Conservation (phyloP, 176 grass and related monocot genomes). For the Raddia guianensis region DNA sequence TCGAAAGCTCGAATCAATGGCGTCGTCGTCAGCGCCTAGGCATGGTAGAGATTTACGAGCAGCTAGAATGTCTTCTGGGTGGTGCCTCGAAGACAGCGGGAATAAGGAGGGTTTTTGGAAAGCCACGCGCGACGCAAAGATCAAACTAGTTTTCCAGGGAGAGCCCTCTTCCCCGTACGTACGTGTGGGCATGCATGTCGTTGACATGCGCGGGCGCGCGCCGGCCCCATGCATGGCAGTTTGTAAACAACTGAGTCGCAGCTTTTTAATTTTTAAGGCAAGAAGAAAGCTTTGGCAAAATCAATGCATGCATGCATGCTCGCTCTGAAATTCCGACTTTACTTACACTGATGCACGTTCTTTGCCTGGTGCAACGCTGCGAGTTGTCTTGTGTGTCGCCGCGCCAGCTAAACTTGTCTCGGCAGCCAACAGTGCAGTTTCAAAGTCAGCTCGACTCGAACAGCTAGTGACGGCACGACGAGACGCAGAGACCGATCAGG, state of each 20-base stretch:
- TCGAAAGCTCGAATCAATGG: background rate
- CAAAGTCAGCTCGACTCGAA: no score
- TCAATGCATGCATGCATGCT: background rate
- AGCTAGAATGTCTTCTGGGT: background rate
- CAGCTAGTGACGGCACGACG: no score
- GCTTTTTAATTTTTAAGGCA: background rate
- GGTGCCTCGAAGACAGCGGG: constrained; percentile 49
- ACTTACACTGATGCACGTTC: background rate
- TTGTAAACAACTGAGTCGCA: constrained; percentile 38
- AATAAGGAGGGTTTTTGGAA: constrained; percentile 45
- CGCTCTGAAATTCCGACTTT: background rate
- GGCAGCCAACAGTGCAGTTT: no score
- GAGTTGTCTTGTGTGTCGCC: no score
- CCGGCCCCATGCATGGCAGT: constrained; percentile 29
- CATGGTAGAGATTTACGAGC: no score
- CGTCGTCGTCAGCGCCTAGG: no score
- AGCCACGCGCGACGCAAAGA: constrained; percentile 22
- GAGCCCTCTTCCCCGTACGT: constrained; percentile 2
- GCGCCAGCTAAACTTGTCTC: no score
- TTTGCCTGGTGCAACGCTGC: no score
- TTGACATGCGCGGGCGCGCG: constrained; percentile 47
- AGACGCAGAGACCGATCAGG: no score
- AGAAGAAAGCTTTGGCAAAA: background rate
- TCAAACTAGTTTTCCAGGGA: background rate
- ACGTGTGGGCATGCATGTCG: constrained; percentile 35